A percentile compares a stretch with the other conserved stretches of the same genome.
phyloP scores from a whole-genome alignment of 768 basidiomycete genomes.

The Trametes sanguinea region DNA sequence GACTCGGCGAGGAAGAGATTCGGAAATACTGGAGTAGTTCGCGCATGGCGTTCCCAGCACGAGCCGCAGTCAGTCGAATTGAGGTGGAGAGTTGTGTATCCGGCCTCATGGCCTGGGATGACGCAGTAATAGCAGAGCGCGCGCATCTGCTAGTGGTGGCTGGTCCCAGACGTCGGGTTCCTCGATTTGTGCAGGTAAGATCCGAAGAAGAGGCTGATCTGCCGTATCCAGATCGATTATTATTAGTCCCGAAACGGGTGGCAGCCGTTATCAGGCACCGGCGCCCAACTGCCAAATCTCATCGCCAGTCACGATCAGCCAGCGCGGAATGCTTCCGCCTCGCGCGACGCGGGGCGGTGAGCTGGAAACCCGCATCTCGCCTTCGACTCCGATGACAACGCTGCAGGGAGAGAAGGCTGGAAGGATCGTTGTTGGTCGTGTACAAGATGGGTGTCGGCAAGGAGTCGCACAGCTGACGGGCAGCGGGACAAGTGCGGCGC shows the following conservation, averaged over 20 bases:
- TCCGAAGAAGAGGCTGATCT: slow-evolving; percentile 26
- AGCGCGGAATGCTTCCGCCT: not conserved
- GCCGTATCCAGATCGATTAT: slow-evolving; percentile 24
- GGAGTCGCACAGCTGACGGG: slow-evolving; percentile 6
- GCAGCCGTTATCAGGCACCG: slow-evolving; percentile 24
- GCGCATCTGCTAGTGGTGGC: not conserved
- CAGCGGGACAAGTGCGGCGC: slow-evolving; percentile 24
- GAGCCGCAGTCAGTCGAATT: slow-evolving; percentile 11
- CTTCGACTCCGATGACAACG: not conserved
- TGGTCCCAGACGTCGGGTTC: slow-evolving; percentile 12
- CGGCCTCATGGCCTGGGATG: slow-evolving; percentile 10
- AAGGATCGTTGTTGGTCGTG: not conserved
- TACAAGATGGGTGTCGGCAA: not conserved
- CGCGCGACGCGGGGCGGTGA: slow-evolving; percentile 4
- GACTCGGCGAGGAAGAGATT: not conserved
- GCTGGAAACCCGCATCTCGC: slow-evolving; percentile 12
- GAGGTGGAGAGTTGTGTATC: slow-evolving; percentile 8
- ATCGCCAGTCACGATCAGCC: slow-evolving; percentile 6
- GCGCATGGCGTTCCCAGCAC: slow-evolving; percentile 1
- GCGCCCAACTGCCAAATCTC: slow-evolving; percentile 23
- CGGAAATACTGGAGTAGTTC: not conserved
- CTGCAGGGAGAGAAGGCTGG: not conserved
- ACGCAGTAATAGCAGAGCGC: slow-evolving; percentile 5
- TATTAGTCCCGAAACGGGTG: slow-evolving; percentile 19
- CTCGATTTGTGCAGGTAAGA: slow-evolving; percentile 18